A percentile compares a stretch with the other conserved stretches of the same genome.
Evolutionary conservation across 1,139 yeast species (phyloP).

Genomic region (Yamadazyma dushanensis): DNA sequence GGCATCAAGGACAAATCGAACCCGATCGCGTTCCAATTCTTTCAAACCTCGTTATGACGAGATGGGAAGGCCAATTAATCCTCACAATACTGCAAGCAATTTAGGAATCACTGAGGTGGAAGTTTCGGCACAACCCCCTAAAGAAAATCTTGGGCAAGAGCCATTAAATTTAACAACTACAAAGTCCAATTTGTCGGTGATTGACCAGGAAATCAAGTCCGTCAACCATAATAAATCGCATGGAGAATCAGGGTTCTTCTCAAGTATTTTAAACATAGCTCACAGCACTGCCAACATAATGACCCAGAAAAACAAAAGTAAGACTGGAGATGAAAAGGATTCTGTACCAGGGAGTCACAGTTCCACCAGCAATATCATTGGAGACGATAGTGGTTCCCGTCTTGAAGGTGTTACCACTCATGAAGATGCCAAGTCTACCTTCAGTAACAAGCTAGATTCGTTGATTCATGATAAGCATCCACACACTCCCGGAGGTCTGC

Average conservation of each 20-base stretch:
- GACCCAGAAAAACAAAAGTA: constrained; percentile 6
- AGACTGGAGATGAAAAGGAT: not conserved
- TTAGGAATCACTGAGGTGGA: not conserved
- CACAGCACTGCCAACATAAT: constrained; percentile 20
- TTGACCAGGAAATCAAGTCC: constrained; percentile 9
- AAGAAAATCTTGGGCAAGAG: not conserved
- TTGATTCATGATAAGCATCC: constrained; percentile 12
- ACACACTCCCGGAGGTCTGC: not conserved
- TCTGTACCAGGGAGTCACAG: too few species aligned
- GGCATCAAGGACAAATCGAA: constrained; percentile 6
- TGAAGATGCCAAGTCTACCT: constrained; percentile 11
- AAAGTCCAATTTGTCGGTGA: constrained; percentile 4
- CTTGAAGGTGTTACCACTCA: not conserved
- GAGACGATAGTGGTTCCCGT: not conserved
- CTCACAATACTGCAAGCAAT: not conserved
- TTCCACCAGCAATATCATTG: too few species aligned
- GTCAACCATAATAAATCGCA: constrained; percentile 7
- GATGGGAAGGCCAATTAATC: constrained; percentile 7
- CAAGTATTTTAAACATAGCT: constrained; percentile 32
- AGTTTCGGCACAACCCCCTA: not conserved
- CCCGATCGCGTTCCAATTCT: constrained; percentile 11
- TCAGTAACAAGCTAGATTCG: constrained; percentile 20
- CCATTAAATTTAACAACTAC: not conserved
- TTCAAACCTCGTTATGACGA: constrained; percentile 9
- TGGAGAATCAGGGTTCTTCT: constrained; percentile 21